Base-by-base conservation (phyloP, 1,139 yeast species). In the Pichia cactophila region DNA sequence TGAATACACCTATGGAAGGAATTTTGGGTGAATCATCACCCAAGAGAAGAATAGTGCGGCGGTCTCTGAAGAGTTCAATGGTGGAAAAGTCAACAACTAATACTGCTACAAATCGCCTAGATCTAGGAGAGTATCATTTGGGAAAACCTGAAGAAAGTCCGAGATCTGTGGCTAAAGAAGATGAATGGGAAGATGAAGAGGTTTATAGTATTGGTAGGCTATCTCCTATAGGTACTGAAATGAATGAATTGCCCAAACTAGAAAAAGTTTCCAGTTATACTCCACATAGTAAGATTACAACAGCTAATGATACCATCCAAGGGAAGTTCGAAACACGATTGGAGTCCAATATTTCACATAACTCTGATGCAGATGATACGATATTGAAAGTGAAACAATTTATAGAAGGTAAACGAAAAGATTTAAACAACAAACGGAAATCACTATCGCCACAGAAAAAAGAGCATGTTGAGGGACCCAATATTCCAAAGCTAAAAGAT, bases 11-110 rank as follows among this genome's bases (percentile, higher is more conserved):
- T 11, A 16, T 35, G 8, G 16, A 35, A 7, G 38, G 23, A 35
- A 35, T 35, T 16, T 33, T 51, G 20, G 56, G 50, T 33, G 54
- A 50, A 8, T 45, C 52, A 10, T 39, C 42, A 10, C 42, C 42
- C 17, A 39, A 26, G 20, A n/a, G 38, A 11, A 16, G 38, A 35
- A 14, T 16, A 16, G 23, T 9, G 14, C 9, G 23, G 23, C 20
- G 20, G 20, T 17, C 20, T 2, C 11, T 17, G 10, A n/a, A 35
- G 7, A 35, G 9, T 9, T 35, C 38, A 35, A 35, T 35, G 20
- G 38, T 7, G 14, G 38, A 35, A 35, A 35, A 35, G 8, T 16
- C 23, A 35, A 3, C 38, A 16, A 16, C 20, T 8, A 16, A 7
- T 35, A 11, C 23, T 16, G 11, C 11, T 16, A 35, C 23, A 5